A percentile compares a stretch with the other conserved stretches of the same genome.
Conservation (phyloP, 306 rosid species). For the Trifolium repens region DNA sequence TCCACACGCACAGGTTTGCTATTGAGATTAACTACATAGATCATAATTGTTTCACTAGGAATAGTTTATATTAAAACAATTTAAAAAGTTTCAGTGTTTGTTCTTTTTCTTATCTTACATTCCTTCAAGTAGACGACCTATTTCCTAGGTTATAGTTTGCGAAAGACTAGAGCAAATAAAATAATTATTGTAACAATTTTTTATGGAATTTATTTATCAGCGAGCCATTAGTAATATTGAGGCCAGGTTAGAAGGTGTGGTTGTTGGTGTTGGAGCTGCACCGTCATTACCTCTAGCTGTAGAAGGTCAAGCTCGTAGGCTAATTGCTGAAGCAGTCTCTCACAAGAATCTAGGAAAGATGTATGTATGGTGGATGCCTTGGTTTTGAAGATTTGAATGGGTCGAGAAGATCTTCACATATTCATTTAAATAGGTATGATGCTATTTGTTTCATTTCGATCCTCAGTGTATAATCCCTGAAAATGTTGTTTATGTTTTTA, state of each 20-base stretch:
- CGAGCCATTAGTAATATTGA: conserved; percentile 90
- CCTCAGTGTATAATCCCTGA: conserved; percentile 19
- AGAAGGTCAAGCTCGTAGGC: conserved; percentile 97
- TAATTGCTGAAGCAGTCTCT: conserved; percentile 92
- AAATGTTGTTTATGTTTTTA: conserved; percentile 4
- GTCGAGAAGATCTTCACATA: conserved; percentile 33
- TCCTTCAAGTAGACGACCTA: conserved; percentile 17
- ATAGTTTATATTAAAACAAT: conserved; percentile 24
- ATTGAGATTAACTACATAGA: conserved; percentile 14
- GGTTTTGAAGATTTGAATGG: conserved; percentile 64
- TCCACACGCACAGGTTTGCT: conserved; percentile 92
- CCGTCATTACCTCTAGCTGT: conserved; percentile 98
- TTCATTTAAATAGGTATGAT: conserved; percentile 39
- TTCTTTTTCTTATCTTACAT: conserved; percentile 18
- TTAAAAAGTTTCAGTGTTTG: background rate
- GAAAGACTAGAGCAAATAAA: conserved; percentile 22
- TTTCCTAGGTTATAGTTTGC: conserved; percentile 31
- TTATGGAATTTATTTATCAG: conserved; percentile 51
- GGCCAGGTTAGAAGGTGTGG: conserved; percentile 97
- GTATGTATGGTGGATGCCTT: conserved; percentile 99
- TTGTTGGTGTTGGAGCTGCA: conserved; percentile 97
- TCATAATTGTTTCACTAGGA: background rate
- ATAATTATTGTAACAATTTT: conserved; percentile 27
- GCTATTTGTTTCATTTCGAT: conserved; percentile 32
- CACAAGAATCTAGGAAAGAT: conserved; percentile 97